Base-by-base conservation (phyloP, 257 asterid species). In the Ehretia macrophylla region DNA sequence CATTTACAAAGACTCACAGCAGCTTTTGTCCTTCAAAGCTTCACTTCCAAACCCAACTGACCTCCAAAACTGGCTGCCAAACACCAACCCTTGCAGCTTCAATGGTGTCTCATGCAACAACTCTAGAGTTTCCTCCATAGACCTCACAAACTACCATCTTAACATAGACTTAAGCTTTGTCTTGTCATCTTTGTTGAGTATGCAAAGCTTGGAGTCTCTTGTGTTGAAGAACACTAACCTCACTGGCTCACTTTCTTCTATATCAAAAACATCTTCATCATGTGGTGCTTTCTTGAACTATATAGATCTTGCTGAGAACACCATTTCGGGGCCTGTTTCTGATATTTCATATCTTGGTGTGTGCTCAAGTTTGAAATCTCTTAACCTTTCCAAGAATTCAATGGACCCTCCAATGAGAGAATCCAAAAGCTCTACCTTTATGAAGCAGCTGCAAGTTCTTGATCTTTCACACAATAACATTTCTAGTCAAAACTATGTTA, bases 401-500 rank as follows among this genome's bases (percentile, higher is more conserved):
- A 53, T 92, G 61, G 89, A 85, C 80, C 79, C 81, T 68, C 60
- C 67, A 16, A 63, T 11, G n/a, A 63, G 67, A 64, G 75, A 62
- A 16, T 65, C 8, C 14, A 46, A 64, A 61, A 74, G 17, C 32
- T 45, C 73, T 5, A 42, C 32, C 20, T 59, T 67, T 13, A 32
- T 62, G 16, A 71, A 66, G 12, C 37, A 67, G 13, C 44, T 76
- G 22, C 79, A 64, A 32, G 71, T 71, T 38, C 93, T 92, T 56
- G 99, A 92, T 77, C 82, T 92, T 37, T 92, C 97, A 58, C 74
- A 74, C 88, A 92, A 88, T 66, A 88, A 81, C 52, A 72, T 92
- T 55, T 82, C 87, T 4, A 95, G 94, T 5, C 75, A 72, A 16
- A 44, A 44, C 70, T 73, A 72, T 13, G 72, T 77, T 55, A 58